A percentile compares a stretch with the other conserved stretches of the same genome.
phyloP scores from a whole-genome alignment of 2,329 filamentous ascomycete genomes.

The Fusarium nelsonii region DNA sequence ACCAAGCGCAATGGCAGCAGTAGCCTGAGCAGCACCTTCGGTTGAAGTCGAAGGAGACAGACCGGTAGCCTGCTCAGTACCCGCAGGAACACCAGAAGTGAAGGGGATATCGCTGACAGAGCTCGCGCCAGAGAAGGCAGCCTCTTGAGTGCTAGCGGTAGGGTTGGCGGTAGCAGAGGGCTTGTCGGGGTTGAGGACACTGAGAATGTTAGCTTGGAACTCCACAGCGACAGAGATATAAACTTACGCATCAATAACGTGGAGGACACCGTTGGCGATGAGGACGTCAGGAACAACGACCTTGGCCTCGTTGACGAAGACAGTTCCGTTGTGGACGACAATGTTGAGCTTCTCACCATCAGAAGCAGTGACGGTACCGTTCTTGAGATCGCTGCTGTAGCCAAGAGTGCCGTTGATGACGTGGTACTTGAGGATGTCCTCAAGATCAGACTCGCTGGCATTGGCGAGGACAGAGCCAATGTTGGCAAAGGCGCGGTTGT shows the following conservation, averaged over 20 bases:
- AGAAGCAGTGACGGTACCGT: conserved; percentile 32
- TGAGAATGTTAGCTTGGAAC: conserved; percentile 54
- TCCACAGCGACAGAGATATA: neutral
- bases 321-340: conserved; percentile 55
- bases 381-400: conserved; percentile 50
- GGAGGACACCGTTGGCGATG: conserved; percentile 67
- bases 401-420: conserved; percentile 65
- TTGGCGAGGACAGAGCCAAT: conserved; percentile 63
- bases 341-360: conserved; percentile 58
- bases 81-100: conserved; percentile 61
- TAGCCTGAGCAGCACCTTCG: conserved; percentile 41
- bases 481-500: conserved; percentile 68
- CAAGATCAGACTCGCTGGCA: conserved; percentile 60
- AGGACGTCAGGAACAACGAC: conserved; percentile 64
- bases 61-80: conserved; percentile 31
- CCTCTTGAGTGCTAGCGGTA: conserved; percentile 55
- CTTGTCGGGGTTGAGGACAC: conserved; percentile 58
- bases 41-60: conserved; percentile 32
- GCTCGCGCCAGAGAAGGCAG: conserved; percentile 66
- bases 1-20: conserved; percentile 45
- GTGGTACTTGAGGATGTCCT: conserved; percentile 70
- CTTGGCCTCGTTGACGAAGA: conserved; percentile 55
- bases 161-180: conserved; percentile 52
- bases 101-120: conserved; percentile 63
- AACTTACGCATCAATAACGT: conserved; percentile 68